Percentiles rank a stretch among this genome's conserved stretches.
These are phyloP conservation scores for Scheffersomyces cryptocercus DNA, from an alignment of 1,139 yeast genomes.

Conservation along the genomic window DNA sequence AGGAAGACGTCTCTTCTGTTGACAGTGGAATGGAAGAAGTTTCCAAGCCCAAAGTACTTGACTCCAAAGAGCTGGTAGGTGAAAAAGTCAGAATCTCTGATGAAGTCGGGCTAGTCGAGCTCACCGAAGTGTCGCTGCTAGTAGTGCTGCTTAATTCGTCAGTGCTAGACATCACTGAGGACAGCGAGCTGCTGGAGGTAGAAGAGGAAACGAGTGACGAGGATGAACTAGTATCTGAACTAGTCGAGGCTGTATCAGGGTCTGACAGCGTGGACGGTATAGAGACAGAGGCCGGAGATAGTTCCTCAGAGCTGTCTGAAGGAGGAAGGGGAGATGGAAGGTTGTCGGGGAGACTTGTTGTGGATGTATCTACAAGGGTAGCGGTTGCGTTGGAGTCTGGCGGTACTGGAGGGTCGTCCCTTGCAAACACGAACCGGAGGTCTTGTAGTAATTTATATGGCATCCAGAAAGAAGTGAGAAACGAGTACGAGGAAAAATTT, in stretches of 20 bases:
- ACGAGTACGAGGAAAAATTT: too few relatives aligned
- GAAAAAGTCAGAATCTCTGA: too few relatives aligned
- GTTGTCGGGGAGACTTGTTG: too few relatives aligned
- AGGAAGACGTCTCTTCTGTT: neutral
- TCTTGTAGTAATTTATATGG: too few relatives aligned
- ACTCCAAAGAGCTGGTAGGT: too few relatives aligned
- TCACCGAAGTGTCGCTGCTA: neutral
- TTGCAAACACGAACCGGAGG: neutral
- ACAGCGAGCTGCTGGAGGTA: slow-evolving; percentile 2
- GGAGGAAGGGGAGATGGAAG: too few relatives aligned
- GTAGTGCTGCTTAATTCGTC: neutral
- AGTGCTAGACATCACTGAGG: neutral
- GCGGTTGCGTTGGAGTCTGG: neutral
- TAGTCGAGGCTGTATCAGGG: too few relatives aligned
- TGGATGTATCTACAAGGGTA: too few relatives aligned
- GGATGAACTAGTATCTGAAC: neutral
- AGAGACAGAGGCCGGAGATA: neutral
- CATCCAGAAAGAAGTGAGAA: too few relatives aligned
- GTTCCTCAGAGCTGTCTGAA: neutral
- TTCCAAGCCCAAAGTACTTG: neutral
- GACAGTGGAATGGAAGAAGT: neutral
- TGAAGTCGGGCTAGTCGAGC: too few relatives aligned
- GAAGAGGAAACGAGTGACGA: slow-evolving; percentile 1
- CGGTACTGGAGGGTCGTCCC: neutral
- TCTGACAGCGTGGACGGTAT: too few relatives aligned